Conservation (phyloP, 805 yeast species). For the Kuraishia piskuri region DNA sequence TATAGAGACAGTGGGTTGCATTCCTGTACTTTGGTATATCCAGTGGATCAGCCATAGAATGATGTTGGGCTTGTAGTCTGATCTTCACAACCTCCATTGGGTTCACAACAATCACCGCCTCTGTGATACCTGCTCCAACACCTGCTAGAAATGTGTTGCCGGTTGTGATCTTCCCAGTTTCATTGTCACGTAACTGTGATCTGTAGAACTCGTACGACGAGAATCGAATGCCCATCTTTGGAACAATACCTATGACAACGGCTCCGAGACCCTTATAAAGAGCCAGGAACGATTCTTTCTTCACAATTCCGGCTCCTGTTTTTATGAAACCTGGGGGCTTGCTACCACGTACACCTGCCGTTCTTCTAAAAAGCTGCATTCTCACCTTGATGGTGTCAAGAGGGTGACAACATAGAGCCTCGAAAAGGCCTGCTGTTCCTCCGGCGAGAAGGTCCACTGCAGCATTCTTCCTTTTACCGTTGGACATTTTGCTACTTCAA, state of each 20-base stretch:
- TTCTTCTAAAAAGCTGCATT: conserved; percentile 81
- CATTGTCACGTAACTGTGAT: conserved; percentile 48
- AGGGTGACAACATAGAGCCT: conserved; percentile 98
- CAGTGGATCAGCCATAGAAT: conserved; percentile 78
- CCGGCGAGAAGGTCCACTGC: conserved; percentile 79
- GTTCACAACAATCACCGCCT: conserved; percentile 88
- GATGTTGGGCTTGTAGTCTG: conserved; percentile 91
- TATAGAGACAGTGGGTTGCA: conserved; percentile 84
- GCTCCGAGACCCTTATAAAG: conserved; percentile 96
- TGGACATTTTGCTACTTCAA: not conserved
- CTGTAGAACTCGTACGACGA: conserved; percentile 89
- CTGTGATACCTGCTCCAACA: conserved; percentile 95
- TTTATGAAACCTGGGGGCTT: conserved; percentile 80
- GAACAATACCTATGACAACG: conserved; percentile 93
- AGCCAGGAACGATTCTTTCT: conserved; percentile 76
- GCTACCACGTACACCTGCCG: conserved; percentile 34
- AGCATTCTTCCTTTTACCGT: conserved; percentile 24
- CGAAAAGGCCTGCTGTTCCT: conserved; percentile 94
- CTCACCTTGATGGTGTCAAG: conserved; percentile 94
- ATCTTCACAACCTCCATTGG: conserved; percentile 98
- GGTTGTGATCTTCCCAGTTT: conserved; percentile 61
- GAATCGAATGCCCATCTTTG: conserved; percentile 96
- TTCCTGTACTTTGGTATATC: conserved; percentile 80
- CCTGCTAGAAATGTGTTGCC: conserved; percentile 82
- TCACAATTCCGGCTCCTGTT: conserved; percentile 73